Base-by-base conservation (phyloP, 306 rosid genomes). In the Prunus padus region DNA sequence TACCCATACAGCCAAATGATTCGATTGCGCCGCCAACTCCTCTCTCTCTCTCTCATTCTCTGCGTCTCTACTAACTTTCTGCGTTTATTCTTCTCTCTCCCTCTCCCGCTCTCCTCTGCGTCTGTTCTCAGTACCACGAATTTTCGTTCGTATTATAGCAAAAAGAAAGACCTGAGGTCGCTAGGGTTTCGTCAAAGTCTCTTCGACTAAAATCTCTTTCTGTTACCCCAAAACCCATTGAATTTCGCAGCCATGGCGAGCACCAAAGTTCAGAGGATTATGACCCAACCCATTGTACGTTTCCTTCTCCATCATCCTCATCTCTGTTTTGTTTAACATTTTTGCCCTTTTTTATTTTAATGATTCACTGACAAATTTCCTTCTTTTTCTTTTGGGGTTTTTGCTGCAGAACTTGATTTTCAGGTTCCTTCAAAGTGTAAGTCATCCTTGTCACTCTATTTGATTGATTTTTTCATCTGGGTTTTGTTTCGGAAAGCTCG, bases 241-340 rank as follows among this genome's bases (percentile, higher is more conserved):
- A 65, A 55, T 25, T 70, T 18, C 46, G 77, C 77, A 84, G 85
- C 87, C 79, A 92, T 92, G 97, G 96, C 97, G 72, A 92, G 97
- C 85, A 90, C 97, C 76, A 92, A 92, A 82, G 97, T 92, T 61
- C 96, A 92, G 93, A 81, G 97, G 93, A 92, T 92, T 79, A 92
- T 92, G 97, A 92, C 96, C 86, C 97, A 92, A 51, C 97, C 96
- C 46, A 92, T 92, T 62, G 97, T 90, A 76, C 11, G 84, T 65
- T 70, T 52, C 59, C 65, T 57, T 77, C 26, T 73, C 55, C 10
- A 2, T 40, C 30, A 40, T 31, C 20, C 0, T 23, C 50, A 45
- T 62, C 20, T 52, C 3, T 22, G 10, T 5, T 45, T 25, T 33
- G 15, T 25, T 26, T 3, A 18, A 19, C 12, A 1, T 65, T 30